Base-by-base conservation (phyloP, 495 filamentous ascomycete genomes). In the Tuber borchii region DNA sequence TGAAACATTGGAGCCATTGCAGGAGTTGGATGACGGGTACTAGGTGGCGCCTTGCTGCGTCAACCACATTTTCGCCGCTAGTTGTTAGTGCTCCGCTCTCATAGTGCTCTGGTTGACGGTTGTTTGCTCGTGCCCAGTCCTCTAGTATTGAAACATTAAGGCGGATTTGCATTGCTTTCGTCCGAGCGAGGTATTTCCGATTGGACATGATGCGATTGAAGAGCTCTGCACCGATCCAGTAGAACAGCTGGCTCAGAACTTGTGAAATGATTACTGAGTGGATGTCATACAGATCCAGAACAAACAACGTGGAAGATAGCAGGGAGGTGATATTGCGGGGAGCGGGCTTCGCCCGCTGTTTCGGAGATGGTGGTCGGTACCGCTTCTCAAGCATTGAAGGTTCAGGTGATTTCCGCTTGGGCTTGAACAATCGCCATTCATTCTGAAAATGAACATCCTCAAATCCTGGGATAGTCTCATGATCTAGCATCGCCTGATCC, bases 141-240 rank as follows among this genome's bases (percentile, higher is more conserved):
- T 99, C 95, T 68, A 99, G 86, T 2, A 88, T 89, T 6, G 95
- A 98, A 40, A 98, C 90, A 83, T 99, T 99, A 93, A 99, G 97
- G 76, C 95, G 93, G 76, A 99, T 97, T 81, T 99, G 96, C 95
- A 99, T 98, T 9, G 95, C 95, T 83, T 99, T 99, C 20, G 95
- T 99, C 44, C 95, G 90, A 8, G 95, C 94, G 10, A 99, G 88
- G 81, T 97, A 99, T 83, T 94, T 93, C 74, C 93, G 91, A 77
- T 94, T 97, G 20, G 92, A 94, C 90, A 98, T 94, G 83, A 98
- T 93, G 76, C 96, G 93, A 83, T 99, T 99, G 86, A 99, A 99
- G 20, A 98, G 88, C 83, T 99, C 95, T 0, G 95, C 94, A 2
- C 95, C 91, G 20, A 99, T 88, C 95, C 95, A 99, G 84, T 97